phyloP scores from a whole-genome alignment of 345 rosid genomes.

The Stellera chamaejasme region DNA sequence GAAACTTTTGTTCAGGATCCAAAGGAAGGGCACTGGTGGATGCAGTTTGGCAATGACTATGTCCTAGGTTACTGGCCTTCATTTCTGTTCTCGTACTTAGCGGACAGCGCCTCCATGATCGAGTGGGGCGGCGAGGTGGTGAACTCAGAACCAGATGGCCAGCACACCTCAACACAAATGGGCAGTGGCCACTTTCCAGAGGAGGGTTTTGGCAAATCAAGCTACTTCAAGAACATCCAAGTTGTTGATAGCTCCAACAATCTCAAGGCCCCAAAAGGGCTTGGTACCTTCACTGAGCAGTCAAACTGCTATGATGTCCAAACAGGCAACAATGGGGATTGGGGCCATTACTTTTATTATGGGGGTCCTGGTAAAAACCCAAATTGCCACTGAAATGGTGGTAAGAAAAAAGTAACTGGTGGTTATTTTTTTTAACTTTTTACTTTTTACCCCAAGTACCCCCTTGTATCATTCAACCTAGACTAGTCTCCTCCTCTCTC shows the following conservation, averaged over 20 bases:
- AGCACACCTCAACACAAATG: conserved; percentile 93
- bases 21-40: conserved; percentile 98
- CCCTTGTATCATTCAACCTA: conserved; percentile 46
- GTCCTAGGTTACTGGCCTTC: conserved; percentile 97
- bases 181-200: conserved; percentile 92
- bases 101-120: conserved; percentile 89
- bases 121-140: conserved; percentile 99
- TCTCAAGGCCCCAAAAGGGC: conserved; percentile 83
- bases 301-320: conserved; percentile 95
- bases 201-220: conserved; percentile 91
- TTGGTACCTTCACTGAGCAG: conserved; percentile 88
- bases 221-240: conserved; percentile 87
- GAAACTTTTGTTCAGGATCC: conserved; percentile 52
- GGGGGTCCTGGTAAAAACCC: conserved; percentile 92
- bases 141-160: conserved; percentile 77
- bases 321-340: conserved; percentile 76
- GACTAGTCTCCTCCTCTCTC: conserved; percentile 15
- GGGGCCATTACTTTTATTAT: conserved; percentile 97
- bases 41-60: conserved; percentile 86
- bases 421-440: too few species aligned
- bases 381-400: conserved; percentile 48
- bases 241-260: conserved; percentile 85
- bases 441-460: background rate
- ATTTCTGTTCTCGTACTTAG: conserved; percentile 85
- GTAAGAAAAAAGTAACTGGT: background rate